Conservation (phyloP, 2,329 filamentous ascomycete genomes). For the Gaeumannomyces tritici region DNA sequence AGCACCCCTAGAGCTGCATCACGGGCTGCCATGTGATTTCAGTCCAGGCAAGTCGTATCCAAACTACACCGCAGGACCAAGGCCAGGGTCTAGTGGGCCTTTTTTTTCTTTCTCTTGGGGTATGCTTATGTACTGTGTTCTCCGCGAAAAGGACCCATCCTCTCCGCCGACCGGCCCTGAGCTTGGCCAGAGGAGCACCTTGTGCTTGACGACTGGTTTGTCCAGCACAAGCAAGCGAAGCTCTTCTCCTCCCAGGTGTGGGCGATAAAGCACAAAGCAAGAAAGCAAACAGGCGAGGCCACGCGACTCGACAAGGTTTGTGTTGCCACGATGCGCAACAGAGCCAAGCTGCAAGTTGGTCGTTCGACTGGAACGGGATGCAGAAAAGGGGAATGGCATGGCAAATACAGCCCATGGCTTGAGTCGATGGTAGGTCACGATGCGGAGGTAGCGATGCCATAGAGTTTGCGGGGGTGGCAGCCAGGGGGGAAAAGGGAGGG, state of each 20-base stretch:
- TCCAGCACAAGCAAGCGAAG: no score
- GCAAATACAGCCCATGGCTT: neutral
- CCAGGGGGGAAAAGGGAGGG: no score
- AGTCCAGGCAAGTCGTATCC: no score
- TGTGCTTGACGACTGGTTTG: no score
- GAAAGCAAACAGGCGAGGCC: neutral
- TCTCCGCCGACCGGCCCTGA: no score
- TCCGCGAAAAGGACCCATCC: no score
- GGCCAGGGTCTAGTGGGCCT: no score
- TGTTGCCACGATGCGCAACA: neutral
- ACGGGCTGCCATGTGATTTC: neutral
- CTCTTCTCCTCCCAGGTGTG: no score
- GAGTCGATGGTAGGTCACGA: neutral
- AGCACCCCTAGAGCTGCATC: neutral
- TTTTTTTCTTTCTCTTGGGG: no score
- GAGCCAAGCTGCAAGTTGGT: neutral
- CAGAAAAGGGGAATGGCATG: neutral
- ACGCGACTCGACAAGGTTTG: neutral
- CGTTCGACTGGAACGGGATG: neutral
- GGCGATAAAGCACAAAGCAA: neutral
- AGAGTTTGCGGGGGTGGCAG: no score
- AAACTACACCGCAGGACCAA: neutral
- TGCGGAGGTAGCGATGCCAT: neutral
- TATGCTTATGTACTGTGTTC: no score
- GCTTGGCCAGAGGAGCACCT: no score